A percentile compares a stretch with the other conserved stretches of the same genome.
phyloP scores from a whole-genome alignment of 2,329 filamentous ascomycete species.

The Fusarium foetens region DNA sequence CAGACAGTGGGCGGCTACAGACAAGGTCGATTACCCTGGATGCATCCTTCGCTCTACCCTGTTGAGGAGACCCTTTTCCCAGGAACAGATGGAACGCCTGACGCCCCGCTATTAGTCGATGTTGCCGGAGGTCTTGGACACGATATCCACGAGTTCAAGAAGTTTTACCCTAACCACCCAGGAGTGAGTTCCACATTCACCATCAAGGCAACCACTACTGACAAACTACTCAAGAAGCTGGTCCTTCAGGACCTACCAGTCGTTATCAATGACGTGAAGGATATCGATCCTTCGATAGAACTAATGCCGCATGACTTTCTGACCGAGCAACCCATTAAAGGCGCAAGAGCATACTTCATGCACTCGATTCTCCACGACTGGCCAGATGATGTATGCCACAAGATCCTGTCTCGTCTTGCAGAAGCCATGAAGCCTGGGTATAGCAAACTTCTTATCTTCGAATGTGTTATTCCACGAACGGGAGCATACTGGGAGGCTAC shows the following conservation, averaged over 20 bases:
- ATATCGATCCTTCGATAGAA: not conserved
- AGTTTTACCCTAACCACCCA: not conserved
- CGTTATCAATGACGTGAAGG: not conserved
- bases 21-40: not conserved
- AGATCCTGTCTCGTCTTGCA: not conserved
- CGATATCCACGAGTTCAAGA: not conserved
- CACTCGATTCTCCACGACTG: not conserved
- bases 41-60: not conserved
- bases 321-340: not conserved
- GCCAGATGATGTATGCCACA: not conserved
- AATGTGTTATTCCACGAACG: not conserved
- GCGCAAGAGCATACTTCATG: not conserved
- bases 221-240: not conserved
- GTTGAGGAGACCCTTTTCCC: not conserved
- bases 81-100: not conserved
- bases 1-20: not conserved
- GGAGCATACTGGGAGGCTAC: not conserved
- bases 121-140: not conserved
- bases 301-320: not conserved
- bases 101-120: not conserved
- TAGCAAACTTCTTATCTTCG: not conserved
- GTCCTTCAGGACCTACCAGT: not conserved
- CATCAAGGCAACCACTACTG: not conserved
- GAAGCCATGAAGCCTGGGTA: not conserved
- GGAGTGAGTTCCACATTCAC: not conserved